These are phyloP conservation scores for Ambrosia artemisiifolia DNA, from an alignment of 129 eudicot genomes.

Conservation along the genomic window DNA sequence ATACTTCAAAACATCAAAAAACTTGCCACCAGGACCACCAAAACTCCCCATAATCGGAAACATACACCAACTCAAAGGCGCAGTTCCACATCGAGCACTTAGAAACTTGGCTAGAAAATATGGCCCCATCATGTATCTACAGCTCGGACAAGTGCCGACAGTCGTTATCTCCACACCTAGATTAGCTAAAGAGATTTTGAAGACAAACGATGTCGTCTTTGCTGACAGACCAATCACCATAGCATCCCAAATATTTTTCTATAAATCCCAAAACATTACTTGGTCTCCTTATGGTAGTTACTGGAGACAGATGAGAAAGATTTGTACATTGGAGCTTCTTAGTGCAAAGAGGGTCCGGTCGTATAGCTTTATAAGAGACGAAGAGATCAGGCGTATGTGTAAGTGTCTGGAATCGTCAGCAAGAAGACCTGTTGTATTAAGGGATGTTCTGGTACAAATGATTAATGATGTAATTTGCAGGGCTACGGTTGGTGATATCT, in stretches of 20 bases:
- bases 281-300: background rate
- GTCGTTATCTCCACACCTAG: slow-evolving; percentile 1
- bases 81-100: background rate
- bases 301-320: background rate
- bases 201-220: background rate
- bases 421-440: background rate
- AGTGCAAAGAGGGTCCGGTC: background rate
- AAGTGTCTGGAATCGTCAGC: background rate
- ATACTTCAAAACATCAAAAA: background rate
- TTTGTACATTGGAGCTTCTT: background rate
- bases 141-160: background rate
- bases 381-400: background rate
- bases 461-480: background rate
- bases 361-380: background rate
- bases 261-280: background rate
- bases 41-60: slow-evolving; percentile 14
- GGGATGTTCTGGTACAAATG: background rate
- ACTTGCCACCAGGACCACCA: slow-evolving; percentile 17
- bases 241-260: background rate
- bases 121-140: slow-evolving; percentile 2
- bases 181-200: background rate
- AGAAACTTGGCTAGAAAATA: background rate
- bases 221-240: background rate
- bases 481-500: background rate
- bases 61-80: slow-evolving; percentile 16